Conservation (phyloP, 2,329 filamentous ascomycete species). For the Colletotrichum plurivorum region DNA sequence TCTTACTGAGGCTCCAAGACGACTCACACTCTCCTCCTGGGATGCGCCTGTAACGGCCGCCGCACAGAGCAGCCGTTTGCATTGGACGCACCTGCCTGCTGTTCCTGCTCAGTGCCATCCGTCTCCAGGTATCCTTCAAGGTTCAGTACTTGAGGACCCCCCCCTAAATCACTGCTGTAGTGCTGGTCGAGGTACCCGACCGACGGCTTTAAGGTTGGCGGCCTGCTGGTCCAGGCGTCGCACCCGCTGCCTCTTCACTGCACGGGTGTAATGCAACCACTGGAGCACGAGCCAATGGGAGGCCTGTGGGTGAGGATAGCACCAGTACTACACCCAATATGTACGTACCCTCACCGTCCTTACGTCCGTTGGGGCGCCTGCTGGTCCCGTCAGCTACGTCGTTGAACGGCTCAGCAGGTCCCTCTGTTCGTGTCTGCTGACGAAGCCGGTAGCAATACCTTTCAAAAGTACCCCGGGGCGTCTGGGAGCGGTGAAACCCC, state of each 20-base stretch:
- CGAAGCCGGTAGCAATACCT: background rate
- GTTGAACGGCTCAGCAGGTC: background rate
- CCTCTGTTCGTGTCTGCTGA: background rate
- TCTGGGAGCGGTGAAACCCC: constrained; percentile 12
- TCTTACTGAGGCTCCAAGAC: background rate
- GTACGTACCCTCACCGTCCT: constrained; percentile 22
- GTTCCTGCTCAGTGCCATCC: constrained; percentile 15
- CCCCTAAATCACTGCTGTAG: background rate
- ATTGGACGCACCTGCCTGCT: constrained; percentile 30
- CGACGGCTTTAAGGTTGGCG: background rate
- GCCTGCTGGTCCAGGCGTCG: constrained; percentile 5
- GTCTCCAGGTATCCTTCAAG: background rate
- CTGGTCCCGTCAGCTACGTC: background rate
- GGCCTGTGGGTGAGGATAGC: background rate
- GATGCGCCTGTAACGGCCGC: constrained; percentile 11
- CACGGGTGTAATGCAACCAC: background rate
- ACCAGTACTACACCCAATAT: too few relatives aligned
- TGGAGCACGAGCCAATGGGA: constrained; percentile 6
- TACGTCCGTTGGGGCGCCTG: constrained; percentile 13
- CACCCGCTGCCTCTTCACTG: constrained; percentile 1
- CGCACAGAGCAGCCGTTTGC: constrained; percentile 33
- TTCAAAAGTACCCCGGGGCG: too few relatives aligned
- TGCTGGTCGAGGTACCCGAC: too few relatives aligned
- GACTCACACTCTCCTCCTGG: background rate
- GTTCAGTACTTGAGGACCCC: background rate